Evolutionary conservation across 1,139 yeast genomes (phyloP).

Genomic region (Kurtzmaniella quercitrusa): DNA sequence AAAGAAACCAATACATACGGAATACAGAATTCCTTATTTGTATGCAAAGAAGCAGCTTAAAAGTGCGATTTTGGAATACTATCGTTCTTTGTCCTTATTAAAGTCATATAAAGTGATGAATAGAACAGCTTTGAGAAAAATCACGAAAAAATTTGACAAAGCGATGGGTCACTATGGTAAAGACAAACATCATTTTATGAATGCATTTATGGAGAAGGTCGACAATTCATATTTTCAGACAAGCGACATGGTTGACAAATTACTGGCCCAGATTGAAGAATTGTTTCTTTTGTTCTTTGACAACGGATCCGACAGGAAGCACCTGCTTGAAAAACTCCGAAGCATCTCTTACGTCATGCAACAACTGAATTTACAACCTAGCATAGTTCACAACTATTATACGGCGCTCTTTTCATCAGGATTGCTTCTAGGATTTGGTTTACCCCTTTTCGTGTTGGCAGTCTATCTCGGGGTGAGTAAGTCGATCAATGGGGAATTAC

Average conservation of each 20-base stretch:
- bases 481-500: conserved; percentile 33
- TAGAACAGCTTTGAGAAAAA: conserved; percentile 83
- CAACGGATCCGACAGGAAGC: conserved; percentile 63
- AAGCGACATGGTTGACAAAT: conserved; percentile 62
- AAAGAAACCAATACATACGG: conserved; percentile 16
- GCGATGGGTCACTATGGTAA: conserved; percentile 49
- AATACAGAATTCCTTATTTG: conserved; percentile 55
- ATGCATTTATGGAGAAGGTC: conserved; percentile 57
- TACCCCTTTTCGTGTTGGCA: conserved; percentile 59
- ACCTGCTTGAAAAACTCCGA: conserved; percentile 69
- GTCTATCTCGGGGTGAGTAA: conserved; percentile 46
- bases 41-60: conserved; percentile 75
- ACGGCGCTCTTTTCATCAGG: conserved; percentile 56
- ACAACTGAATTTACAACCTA: conserved; percentile 10
- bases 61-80: conserved; percentile 73
- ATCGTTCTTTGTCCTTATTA: conserved; percentile 72
- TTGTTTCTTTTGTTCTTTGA: conserved; percentile 66
- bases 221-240: conserved; percentile 56
- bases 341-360: conserved; percentile 42
- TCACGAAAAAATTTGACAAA: conserved; percentile 87
- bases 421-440: conserved; percentile 60
- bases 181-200: conserved; percentile 8
- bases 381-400: conserved; percentile 33
- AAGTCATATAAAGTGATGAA: conserved; percentile 75
- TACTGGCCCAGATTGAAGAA: conserved; percentile 62